Base-by-base conservation (phyloP, 2,329 filamentous ascomycete species). In the Didymellaceae sp. region DNA sequence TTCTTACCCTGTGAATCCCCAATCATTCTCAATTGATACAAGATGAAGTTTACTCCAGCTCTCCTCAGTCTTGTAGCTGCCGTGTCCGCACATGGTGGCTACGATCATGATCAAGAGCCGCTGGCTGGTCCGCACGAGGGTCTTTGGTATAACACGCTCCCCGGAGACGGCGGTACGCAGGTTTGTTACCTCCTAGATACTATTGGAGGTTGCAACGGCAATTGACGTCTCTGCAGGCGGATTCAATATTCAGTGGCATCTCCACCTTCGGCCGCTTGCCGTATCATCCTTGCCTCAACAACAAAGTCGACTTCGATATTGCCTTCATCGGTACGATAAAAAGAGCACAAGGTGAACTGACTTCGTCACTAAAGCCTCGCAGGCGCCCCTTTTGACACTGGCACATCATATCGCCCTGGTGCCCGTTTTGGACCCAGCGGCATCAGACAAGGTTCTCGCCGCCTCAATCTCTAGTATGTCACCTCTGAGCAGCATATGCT, bases 171-270 rank as follows among this genome's bases (percentile, higher is more conserved):
- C 20, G 90, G 90, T 47, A 94, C 85, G 30, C 89, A 94, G 80
- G 88, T 89, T 65, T 39, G 76, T 55, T n/a, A 5, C n/a, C 14
- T 13, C 8, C 6, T 18, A 26, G 4, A 18, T 13, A 11, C 26
- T 10, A 37, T 24, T 6, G 31, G 6, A 11, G 26, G 4, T 14
- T 11, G 1, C 24, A 17, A 21, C 22, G 45, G 34, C 25, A 28
- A 54, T 55, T 70, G 47, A 71, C 55, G 2, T 32, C 18, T 37
- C 3, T 26, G 31, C 54, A 92, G 87, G 90, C 90, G 52, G 90
- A 95, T 71, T 91, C 89, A 0, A 89, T 94, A 50, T 95, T 94
- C 75, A 93, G 89, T 1, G 90, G 90, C 21, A 94, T 95, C 66
- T 89, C 88, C 1, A 95, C 90, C 6, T 94, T 94, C 68, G 90